A percentile compares a stretch with the other conserved stretches of the same genome.
Evolutionary conservation across 2,329 filamentous ascomycete genomes (phyloP).

Genomic region (Ascochyta clinopodiicola): DNA sequence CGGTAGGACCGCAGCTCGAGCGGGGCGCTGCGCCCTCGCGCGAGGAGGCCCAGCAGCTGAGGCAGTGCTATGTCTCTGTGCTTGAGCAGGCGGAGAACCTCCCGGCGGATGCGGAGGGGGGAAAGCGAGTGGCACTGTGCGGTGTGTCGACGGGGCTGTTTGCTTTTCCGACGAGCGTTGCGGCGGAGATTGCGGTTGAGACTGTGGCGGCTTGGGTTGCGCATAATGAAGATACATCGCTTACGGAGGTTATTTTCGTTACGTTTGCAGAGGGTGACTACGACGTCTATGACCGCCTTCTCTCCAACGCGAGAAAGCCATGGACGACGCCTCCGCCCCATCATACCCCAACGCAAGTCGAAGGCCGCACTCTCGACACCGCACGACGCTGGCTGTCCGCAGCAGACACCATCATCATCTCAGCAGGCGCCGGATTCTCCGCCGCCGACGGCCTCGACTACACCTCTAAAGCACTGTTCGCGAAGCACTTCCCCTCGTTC

Average conservation of each 20-base stretch:
- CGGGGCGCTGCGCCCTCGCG: conserved; percentile 26
- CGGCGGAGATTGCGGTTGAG: conserved; percentile 37
- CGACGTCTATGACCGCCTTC: conserved; percentile 23
- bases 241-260: conserved; percentile 45
- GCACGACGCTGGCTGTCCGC: conserved; percentile 32
- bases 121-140: conserved; percentile 43
- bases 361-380: conserved; percentile 6
- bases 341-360: neutral
- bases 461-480: conserved; percentile 41
- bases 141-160: conserved; percentile 49
- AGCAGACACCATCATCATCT: conserved; percentile 37
- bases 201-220: conserved; percentile 37
- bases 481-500: conserved; percentile 40
- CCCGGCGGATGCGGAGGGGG: conserved; percentile 24
- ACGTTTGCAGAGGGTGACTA: conserved; percentile 40
- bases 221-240: conserved; percentile 29
- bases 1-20: conserved; percentile 44
- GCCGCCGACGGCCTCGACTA: conserved; percentile 46
- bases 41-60: conserved; percentile 29
- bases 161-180: conserved; percentile 39
- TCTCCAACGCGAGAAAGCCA: conserved; percentile 3
- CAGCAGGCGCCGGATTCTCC: conserved; percentile 45
- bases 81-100: conserved; percentile 38
- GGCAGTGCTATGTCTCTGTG: conserved; percentile 40
- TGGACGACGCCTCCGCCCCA: neutral